Percentiles rank a stretch among this genome's conserved stretches.
phyloP scores from a whole-genome alignment of 2,329 filamentous ascomycete genomes.

The Aspergillaceae sp. region DNA sequence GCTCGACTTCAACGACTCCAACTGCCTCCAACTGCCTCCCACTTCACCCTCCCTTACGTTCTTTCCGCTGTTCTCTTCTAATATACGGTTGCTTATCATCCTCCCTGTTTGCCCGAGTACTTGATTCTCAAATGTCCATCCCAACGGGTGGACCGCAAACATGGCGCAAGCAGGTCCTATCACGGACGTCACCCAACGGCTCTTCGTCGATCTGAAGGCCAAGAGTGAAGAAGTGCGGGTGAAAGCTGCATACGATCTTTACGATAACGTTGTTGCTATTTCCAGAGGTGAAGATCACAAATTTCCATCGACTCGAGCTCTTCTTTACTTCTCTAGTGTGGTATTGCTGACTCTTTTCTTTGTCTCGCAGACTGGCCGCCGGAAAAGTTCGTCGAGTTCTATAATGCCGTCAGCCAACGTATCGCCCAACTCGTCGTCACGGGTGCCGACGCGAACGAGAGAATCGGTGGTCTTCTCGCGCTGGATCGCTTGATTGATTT shows the following conservation, averaged over 20 bases:
- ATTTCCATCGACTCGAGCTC: neutral
- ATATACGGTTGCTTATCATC: too few species aligned
- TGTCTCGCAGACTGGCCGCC: conserved; percentile 58
- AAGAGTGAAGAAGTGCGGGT: conserved; percentile 45
- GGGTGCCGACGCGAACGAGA: conserved; percentile 76
- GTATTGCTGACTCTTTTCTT: neutral
- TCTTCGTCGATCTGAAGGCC: conserved; percentile 50
- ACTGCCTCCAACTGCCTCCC: too few species aligned
- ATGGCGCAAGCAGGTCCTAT: conserved; percentile 42
- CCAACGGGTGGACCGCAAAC: conserved; percentile 28
- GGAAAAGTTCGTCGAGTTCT: conserved; percentile 67
- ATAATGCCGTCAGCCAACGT: conserved; percentile 56
- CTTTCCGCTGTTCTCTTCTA: conserved; percentile 1
- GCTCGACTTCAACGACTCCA: too few species aligned
- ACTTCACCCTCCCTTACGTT: conserved; percentile 12
- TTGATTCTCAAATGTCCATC: conserved; percentile 32
- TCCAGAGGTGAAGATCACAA: conserved; percentile 33
- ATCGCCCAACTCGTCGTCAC: conserved; percentile 71
- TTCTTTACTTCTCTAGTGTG: neutral
- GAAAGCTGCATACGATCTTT: conserved; percentile 42
- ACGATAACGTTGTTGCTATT: conserved; percentile 38
- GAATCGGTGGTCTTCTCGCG: conserved; percentile 83
- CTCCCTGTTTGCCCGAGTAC: conserved; percentile 17
- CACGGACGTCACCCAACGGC: conserved; percentile 45
- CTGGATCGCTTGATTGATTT: conserved; percentile 92